phyloP scores from a whole-genome alignment of 192 early-diverging fungal species.

The Cetraspora pellucida region DNA sequence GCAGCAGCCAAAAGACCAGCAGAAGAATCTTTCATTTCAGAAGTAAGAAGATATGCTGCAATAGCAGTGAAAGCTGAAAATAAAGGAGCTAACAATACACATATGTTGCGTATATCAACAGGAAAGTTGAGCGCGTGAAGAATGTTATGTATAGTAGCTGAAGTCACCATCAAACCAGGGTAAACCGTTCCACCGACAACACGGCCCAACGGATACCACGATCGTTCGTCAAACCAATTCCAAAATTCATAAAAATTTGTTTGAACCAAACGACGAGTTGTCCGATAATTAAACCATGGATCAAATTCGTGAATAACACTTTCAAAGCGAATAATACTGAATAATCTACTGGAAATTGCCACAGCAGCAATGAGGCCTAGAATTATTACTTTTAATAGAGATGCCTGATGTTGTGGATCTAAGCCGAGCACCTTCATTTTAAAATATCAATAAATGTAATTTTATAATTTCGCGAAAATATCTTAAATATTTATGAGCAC shows the following conservation, averaged over 20 bases:
- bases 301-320: slow-evolving; percentile 99
- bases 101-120: slow-evolving; percentile 97
- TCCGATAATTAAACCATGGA: slow-evolving; percentile 99
- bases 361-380: slow-evolving; percentile 85
- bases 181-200: slow-evolving; percentile 99
- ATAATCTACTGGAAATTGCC: slow-evolving; percentile 89
- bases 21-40: slow-evolving; percentile 86
- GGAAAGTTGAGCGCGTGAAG: slow-evolving; percentile 93
- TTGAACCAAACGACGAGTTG: slow-evolving; percentile 89
- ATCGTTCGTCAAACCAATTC: slow-evolving; percentile 99
- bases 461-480: not conserved
- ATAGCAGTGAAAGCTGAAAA: slow-evolving; percentile 97
- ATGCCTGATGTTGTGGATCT: slow-evolving; percentile 44
- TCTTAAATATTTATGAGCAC: not conserved
- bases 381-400: slow-evolving; percentile 82
- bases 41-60: slow-evolving; percentile 91
- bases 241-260: slow-evolving; percentile 97
- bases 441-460: not conserved
- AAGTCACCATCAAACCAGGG: slow-evolving; percentile 99
- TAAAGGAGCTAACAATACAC: slow-evolving; percentile 95
- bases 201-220: slow-evolving; percentile 98
- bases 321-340: slow-evolving; percentile 98
- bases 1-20: slow-evolving; percentile 96
- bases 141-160: slow-evolving; percentile 92
- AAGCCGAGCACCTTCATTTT: slow-evolving; percentile 35